Evolutionary conservation across 768 basidiomycete genomes (phyloP).

Genomic region (Leccinellum albellum): DNA sequence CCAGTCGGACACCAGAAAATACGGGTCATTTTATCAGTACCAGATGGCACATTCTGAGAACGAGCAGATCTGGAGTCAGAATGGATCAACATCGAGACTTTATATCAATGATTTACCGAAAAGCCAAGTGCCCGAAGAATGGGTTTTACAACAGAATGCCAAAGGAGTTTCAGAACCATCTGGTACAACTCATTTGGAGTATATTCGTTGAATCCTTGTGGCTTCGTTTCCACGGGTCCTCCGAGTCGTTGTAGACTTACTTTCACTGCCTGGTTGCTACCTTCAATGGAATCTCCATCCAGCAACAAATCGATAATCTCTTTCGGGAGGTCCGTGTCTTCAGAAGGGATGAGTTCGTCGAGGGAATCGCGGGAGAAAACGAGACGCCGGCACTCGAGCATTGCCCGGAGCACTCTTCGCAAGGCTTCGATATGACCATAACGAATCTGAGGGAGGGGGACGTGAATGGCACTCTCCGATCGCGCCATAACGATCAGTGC

Average conservation of each 20-base stretch:
- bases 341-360: neutral
- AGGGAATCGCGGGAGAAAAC: neutral
- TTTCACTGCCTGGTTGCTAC: accelerated
- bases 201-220: neutral
- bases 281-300: neutral
- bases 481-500: neutral
- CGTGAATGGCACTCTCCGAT: neutral
- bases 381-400: neutral
- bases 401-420: neutral
- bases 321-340: neutral
- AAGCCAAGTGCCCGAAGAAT: neutral
- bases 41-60: neutral
- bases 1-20: neutral
- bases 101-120: neutral
- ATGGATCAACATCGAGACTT: neutral
- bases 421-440: neutral
- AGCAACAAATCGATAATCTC: neutral
- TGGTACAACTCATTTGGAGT: neutral
- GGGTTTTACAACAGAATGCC: neutral
- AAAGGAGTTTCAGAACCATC: neutral
- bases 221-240: no score
- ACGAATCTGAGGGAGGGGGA: neutral
- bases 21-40: neutral
- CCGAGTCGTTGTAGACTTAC: neutral
- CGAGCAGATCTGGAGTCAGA: neutral